Percentiles rank a stretch among this genome's conserved stretches.
These are phyloP conservation scores for Orbilia brochopaga DNA, from an alignment of 2,329 filamentous ascomycete genomes.

Conservation along the genomic window DNA sequence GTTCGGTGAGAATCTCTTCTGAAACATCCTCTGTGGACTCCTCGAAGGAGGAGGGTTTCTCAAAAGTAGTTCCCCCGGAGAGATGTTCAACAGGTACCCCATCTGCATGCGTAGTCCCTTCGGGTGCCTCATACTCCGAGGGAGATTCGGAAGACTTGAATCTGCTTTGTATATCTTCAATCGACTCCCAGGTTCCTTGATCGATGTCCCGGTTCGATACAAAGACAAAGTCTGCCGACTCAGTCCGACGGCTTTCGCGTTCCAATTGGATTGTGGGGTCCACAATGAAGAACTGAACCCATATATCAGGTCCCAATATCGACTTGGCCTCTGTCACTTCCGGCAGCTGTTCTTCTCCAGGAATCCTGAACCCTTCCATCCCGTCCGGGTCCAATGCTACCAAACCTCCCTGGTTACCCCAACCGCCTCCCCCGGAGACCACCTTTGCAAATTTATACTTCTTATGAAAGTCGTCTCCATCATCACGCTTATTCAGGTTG, in stretches of 20 bases:
- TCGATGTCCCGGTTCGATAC: too few relatives aligned
- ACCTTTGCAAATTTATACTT: slow-evolving; percentile 55
- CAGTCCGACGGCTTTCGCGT: neutral
- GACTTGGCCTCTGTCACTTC: neutral
- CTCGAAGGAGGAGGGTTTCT: too few relatives aligned
- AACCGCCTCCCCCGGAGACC: slow-evolving; percentile 73
- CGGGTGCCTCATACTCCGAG: too few relatives aligned
- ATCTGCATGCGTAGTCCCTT: too few relatives aligned
- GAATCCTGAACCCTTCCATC: slow-evolving; percentile 15
- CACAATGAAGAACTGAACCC: slow-evolving; percentile 20
- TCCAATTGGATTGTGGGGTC: neutral
- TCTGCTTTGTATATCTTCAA: too few relatives aligned
- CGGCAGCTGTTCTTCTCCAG: neutral
- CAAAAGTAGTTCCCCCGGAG: too few relatives aligned
- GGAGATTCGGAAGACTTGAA: too few relatives aligned
- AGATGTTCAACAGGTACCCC: too few relatives aligned
- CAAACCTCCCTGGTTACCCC: slow-evolving; percentile 79
- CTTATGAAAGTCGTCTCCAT: slow-evolving; percentile 32
- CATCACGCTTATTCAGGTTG: neutral
- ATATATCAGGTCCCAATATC: neutral
- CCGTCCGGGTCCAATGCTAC: slow-evolving; percentile 76
- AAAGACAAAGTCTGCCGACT: too few relatives aligned
- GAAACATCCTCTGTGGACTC: too few relatives aligned
- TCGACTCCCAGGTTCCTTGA: too few relatives aligned
- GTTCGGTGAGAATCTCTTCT: too few relatives aligned